Conservation (phyloP, 2,329 filamentous ascomycete genomes). For the Furcasterigmium furcatum region DNA sequence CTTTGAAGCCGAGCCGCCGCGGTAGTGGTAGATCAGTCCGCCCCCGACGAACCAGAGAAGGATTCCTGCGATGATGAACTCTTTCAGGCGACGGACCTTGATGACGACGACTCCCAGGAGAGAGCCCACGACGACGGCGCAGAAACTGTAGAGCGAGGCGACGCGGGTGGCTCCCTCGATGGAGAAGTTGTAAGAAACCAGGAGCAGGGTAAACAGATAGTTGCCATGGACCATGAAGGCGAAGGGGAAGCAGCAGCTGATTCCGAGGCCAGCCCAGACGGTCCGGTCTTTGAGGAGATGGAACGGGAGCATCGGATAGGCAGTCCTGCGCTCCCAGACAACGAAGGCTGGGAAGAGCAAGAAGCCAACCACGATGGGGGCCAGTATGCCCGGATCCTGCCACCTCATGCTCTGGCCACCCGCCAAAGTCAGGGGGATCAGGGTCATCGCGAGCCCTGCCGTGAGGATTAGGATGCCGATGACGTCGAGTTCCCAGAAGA, state of each 20-base stretch:
- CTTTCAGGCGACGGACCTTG: constrained; percentile 50
- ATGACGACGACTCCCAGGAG: constrained; percentile 48
- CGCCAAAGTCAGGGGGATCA: constrained; percentile 52
- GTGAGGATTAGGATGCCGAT: constrained; percentile 45
- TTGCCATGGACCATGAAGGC: constrained; percentile 57
- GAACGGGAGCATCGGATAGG: constrained; percentile 46
- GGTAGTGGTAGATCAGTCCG: too few species aligned
- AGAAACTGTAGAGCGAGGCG: constrained; percentile 48
- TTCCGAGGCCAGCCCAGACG: constrained; percentile 57
- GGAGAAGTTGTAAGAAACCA: constrained; percentile 55
- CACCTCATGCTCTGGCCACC: constrained; percentile 45
- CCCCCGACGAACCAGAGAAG: constrained; percentile 54
- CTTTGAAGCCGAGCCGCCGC: constrained; percentile 22
- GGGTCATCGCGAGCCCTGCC: constrained; percentile 40
- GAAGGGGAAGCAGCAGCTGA: constrained; percentile 46
- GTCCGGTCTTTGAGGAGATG: constrained; percentile 55
- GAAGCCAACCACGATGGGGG: constrained; percentile 48
- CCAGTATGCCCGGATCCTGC: constrained; percentile 46
- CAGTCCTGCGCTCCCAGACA: constrained; percentile 43
- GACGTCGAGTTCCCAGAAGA: constrained; percentile 55
- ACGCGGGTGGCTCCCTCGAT: constrained; percentile 54
- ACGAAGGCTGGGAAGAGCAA: constrained; percentile 45
- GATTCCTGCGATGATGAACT: constrained; percentile 54
- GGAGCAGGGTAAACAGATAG: constrained; percentile 56
- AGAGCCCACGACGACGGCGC: constrained; percentile 52